These are phyloP conservation scores for Suillus discolor DNA, from an alignment of 768 basidiomycete genomes.

Conservation along the genomic window DNA sequence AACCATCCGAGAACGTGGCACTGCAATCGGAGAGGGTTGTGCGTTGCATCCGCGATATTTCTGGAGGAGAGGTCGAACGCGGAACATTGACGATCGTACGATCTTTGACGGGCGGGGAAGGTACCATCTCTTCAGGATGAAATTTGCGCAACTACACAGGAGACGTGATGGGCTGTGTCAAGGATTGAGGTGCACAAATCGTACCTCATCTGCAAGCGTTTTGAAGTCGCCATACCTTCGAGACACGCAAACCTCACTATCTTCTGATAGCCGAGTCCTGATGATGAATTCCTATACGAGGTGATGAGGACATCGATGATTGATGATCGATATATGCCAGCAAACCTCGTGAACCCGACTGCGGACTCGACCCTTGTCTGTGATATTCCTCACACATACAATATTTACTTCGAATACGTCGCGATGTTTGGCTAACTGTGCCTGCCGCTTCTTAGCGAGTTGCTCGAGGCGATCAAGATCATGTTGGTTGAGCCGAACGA, in stretches of 20 bases:
- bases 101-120: conserved; percentile 88
- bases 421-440: conserved; percentile 45
- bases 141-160: conserved; percentile 74
- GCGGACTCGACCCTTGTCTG: conserved; percentile 83
- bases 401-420: conserved; percentile 89
- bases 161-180: conserved; percentile 15
- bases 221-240: conserved; percentile 95
- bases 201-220: conserved; percentile 82
- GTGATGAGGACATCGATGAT: conserved; percentile 12
- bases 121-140: conserved; percentile 81
- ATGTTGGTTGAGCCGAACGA: conserved; percentile 83
- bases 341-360: conserved; percentile 86
- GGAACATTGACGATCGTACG: conserved; percentile 64
- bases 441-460: conserved; percentile 65
- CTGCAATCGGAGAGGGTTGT: conserved; percentile 19
- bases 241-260: conserved; percentile 83
- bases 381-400: conserved; percentile 80
- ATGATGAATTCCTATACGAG: conserved; percentile 87
- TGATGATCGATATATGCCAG: conserved; percentile 16
- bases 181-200: conserved; percentile 17
- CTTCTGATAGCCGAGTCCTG: conserved; percentile 74
- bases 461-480: conserved; percentile 82
- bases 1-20: conserved; percentile 14
- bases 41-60: conserved; percentile 66
- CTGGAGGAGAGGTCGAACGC: conserved; percentile 26